Base-by-base conservation (phyloP, 1,284 basidiomycete genomes). In the Ganoderma meredithae region DNA sequence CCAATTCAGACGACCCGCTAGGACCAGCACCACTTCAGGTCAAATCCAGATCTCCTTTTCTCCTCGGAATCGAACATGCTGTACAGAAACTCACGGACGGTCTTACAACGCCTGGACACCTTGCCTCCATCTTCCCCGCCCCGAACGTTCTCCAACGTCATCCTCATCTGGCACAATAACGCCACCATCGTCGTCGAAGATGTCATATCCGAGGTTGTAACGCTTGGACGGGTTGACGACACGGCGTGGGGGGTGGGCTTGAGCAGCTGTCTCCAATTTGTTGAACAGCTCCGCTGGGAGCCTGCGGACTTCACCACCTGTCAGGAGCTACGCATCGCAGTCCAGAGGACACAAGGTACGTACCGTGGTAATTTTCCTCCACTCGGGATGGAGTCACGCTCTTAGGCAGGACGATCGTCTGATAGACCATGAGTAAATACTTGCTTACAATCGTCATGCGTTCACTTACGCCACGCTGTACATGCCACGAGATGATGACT, bases 351-450 rank as follows among this genome's bases (percentile, higher is more conserved):
- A 17, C 8, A 47, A 47, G 44, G 9, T 15, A 76, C 82, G 66
- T 68, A 88, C 88, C 79, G 55, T 88, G 82, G 43, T 91, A 80
- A 82, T 97, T 97, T 76, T 92, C 88, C 63, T 84, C 81, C 67
- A 96, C 86, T 33, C 94, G 88, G 58, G 85, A 82, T 12, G 90
- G 84, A 0, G 89, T 94, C 39, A 95, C 94, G 70, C 88, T 93
- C 84, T 94, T 95, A 5, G 94, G 92, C 17, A 95, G 83, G 8
- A 92, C 91, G 59, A 94, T 83, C 53, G 88, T 86, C 83, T 92
- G 27, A 19, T 12, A 17, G 2, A 49, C 64, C 19, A 52, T 41
- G 27, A n/a, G 66, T 22, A 39, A 8, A n/a, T 43, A 40, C 58
- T 36, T 12, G 19, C 31, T 52, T 15, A 12, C 15, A 36, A 36